Percentiles rank a stretch among this genome's conserved stretches.
These are phyloP conservation scores for Saturnispora quitensis DNA, from an alignment of 805 yeast species.

Conservation along the genomic window DNA sequence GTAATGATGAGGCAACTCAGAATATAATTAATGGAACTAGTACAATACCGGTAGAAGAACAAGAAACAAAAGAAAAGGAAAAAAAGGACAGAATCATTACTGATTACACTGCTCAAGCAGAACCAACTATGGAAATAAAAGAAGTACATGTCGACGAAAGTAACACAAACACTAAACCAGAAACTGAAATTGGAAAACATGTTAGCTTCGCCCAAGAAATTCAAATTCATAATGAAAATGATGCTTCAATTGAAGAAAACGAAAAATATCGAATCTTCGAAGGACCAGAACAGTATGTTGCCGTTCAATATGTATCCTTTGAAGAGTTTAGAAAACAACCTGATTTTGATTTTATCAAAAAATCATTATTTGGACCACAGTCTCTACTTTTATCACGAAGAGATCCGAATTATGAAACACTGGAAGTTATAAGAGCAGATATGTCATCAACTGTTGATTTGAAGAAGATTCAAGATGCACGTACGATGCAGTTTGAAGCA, in stretches of 20 bases:
- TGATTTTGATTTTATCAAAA: slow-evolving; percentile 26
- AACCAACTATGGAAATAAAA: not conserved
- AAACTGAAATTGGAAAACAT: not conserved
- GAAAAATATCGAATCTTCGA: slow-evolving; percentile 30
- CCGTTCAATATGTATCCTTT: slow-evolving; percentile 45
- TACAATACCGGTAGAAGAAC: not conserved
- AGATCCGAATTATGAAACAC: slow-evolving; percentile 42
- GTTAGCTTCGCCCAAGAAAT: slow-evolving; percentile 9
- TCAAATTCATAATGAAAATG: slow-evolving; percentile 12
- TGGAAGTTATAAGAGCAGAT: slow-evolving; percentile 23
- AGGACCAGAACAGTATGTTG: slow-evolving; percentile 62
- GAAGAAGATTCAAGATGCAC: slow-evolving; percentile 17
- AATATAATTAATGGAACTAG: not conserved
- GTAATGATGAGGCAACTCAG: not conserved
- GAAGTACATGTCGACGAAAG: not conserved
- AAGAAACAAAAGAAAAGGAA: not conserved
- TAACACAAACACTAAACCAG: not conserved
- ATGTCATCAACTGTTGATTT: slow-evolving; percentile 21
- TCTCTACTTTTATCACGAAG: slow-evolving; percentile 43
- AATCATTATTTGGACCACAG: slow-evolving; percentile 53
- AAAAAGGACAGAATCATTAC: not conserved
- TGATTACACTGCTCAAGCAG: not conserved
- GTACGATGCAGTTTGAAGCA: slow-evolving; percentile 31
- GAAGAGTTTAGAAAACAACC: slow-evolving; percentile 35
- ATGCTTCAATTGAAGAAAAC: slow-evolving; percentile 3